A percentile compares a stretch with the other conserved stretches of the same genome.
Evolutionary conservation across 345 rosid genomes (phyloP).

Genomic region (Euphorbia tirucalli): DNA sequence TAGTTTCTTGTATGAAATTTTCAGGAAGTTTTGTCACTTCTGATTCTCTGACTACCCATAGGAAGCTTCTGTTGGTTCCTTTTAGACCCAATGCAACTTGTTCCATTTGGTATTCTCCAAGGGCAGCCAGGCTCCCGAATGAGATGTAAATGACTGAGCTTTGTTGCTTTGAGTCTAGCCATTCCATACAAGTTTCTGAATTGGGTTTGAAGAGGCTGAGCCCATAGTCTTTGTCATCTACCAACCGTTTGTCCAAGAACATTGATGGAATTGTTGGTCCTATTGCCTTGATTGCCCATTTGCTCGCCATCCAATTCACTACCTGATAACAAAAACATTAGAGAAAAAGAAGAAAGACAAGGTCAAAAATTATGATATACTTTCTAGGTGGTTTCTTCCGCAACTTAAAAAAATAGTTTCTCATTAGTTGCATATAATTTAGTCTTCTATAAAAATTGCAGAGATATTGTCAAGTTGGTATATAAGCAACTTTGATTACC

Average conservation of each 20-base stretch:
- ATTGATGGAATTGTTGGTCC: conserved; percentile 41
- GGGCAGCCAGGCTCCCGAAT: conserved; percentile 51
- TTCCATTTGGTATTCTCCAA: conserved; percentile 45
- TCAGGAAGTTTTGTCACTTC: conserved; percentile 42
- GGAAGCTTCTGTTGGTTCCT: conserved; percentile 26
- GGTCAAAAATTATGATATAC: too few species aligned
- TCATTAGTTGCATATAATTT: too few species aligned
- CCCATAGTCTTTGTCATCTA: conserved; percentile 32
- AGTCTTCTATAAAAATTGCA: too few species aligned
- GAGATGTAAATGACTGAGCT: conserved; percentile 55
- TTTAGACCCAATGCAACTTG: conserved; percentile 50
- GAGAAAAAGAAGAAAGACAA: too few species aligned
- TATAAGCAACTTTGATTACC: too few species aligned
- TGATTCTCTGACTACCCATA: conserved; percentile 62
- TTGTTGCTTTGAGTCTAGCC: conserved; percentile 46
- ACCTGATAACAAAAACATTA: background rate
- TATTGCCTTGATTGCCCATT: conserved; percentile 17
- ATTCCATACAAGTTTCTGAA: conserved; percentile 29
- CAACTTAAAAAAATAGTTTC: too few species aligned
- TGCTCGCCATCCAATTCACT: conserved; percentile 9
- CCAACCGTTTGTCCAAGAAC: conserved; percentile 30
- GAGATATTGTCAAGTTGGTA: too few species aligned
- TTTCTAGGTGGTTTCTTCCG: too few species aligned
- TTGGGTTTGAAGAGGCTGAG: conserved; percentile 34
- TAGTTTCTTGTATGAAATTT: conserved; percentile 24